Conservation (phyloP, 1,284 basidiomycete genomes). For the Coniferiporia weirii region DNA sequence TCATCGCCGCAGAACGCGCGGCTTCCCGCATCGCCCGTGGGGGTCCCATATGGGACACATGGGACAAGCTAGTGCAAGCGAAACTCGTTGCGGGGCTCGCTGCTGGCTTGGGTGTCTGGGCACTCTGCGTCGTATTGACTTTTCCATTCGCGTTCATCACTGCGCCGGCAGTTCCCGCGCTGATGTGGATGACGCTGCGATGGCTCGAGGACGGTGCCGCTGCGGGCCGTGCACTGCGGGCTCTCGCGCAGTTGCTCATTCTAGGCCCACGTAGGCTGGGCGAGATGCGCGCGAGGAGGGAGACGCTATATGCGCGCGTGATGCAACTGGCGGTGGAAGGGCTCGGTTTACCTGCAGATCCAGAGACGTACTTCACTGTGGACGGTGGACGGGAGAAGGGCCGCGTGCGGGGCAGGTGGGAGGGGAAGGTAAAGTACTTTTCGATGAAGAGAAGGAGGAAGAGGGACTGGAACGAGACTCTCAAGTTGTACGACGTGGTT, state of each 20-base stretch:
- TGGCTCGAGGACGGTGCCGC: constrained; percentile 83
- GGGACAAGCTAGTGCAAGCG: constrained; percentile 84
- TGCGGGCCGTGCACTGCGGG: constrained; percentile 63
- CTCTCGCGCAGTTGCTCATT: constrained; percentile 54
- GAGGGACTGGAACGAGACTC: constrained; percentile 82
- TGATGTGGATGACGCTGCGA: constrained; percentile 84
- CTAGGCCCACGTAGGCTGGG: constrained; percentile 55
- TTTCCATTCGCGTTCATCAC: constrained; percentile 56
- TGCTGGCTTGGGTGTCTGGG: constrained; percentile 65
- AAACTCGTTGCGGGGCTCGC: constrained; percentile 79
- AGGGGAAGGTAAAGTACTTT: constrained; percentile 67
- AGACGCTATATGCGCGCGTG: constrained; percentile 54
- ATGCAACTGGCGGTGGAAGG: constrained; percentile 57
- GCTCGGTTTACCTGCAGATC: constrained; percentile 61
- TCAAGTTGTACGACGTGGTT: constrained; percentile 73
- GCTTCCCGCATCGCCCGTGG: constrained; percentile 69
- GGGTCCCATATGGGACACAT: constrained; percentile 76
- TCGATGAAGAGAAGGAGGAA: constrained; percentile 71
- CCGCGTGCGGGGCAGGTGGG: constrained; percentile 59
- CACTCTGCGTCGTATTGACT: constrained; percentile 46
- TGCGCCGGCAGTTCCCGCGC: constrained; percentile 51
- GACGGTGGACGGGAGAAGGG: constrained; percentile 63
- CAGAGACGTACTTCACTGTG: constrained; percentile 57
- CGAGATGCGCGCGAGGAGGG: constrained; percentile 46
- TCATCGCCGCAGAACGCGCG: constrained; percentile 59